These are phyloP conservation scores for Avicennia marina DNA, from an alignment of 257 asterid species.

Conservation along the genomic window DNA sequence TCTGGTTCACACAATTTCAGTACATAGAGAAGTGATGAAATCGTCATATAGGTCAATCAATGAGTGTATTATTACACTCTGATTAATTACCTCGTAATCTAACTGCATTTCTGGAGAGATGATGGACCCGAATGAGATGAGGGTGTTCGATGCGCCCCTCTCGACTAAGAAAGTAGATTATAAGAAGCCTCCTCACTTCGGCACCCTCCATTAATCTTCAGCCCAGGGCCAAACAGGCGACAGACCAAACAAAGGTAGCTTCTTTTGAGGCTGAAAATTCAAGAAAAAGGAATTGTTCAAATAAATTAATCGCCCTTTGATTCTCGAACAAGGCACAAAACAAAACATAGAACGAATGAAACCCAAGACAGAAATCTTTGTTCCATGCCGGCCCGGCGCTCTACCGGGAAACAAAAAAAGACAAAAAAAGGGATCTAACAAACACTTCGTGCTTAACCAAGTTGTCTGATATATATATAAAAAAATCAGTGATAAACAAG, in stretches of 20 bases:
- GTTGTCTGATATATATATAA: conserved; percentile 12
- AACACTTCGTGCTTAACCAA: conserved; percentile 29
- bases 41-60: not conserved
- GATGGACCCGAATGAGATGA: conserved; percentile 83
- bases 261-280: conserved; percentile 42
- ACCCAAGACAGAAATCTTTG: conserved; percentile 38
- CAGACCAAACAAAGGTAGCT: conserved; percentile 22
- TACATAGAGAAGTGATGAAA: not conserved
- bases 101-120: conserved; percentile 67
- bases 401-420: conserved; percentile 8
- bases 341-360: conserved; percentile 24
- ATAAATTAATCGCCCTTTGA: conserved; percentile 7
- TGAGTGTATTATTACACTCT: not conserved
- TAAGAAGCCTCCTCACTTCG: conserved; percentile 71
- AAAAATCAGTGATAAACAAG: conserved; percentile 1
- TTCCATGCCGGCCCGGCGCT: conserved; percentile 53
- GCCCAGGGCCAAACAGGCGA: conserved; percentile 17
- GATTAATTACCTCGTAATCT: conserved; percentile 51
- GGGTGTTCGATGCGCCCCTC: conserved; percentile 77
- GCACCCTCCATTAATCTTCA: conserved; percentile 70
- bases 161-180: conserved; percentile 77
- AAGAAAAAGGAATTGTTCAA: not conserved
- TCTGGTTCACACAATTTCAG: conserved; percentile 28
- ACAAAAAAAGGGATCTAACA: not conserved
- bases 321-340: conserved; percentile 7